phyloP scores from a whole-genome alignment of 2,329 filamentous ascomycete species.

The Claviceps arundinis region DNA sequence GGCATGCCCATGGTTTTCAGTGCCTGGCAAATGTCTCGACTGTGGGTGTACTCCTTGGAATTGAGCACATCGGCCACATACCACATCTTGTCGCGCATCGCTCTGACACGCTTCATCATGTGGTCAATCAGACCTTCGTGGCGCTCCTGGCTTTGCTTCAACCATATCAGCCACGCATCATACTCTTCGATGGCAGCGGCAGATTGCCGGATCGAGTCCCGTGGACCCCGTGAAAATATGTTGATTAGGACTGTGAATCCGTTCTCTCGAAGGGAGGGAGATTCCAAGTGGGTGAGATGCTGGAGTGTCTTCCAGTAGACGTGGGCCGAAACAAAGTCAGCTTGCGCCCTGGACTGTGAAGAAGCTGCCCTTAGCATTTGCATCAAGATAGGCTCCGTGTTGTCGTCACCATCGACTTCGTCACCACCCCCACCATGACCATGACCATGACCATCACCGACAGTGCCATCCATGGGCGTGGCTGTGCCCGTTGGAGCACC shows the following conservation, averaged over 20 bases:
- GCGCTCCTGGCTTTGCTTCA: slow-evolving; percentile 69
- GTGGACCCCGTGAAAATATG: slow-evolving; percentile 59
- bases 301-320: slow-evolving; percentile 75
- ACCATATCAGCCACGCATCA: slow-evolving; percentile 69
- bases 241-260: slow-evolving; percentile 60
- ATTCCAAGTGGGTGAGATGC: slow-evolving; percentile 52
- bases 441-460: not conserved
- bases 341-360: slow-evolving; percentile 61
- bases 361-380: slow-evolving; percentile 67
- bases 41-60: slow-evolving; percentile 77
- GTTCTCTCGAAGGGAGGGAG: slow-evolving; percentile 48
- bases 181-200: slow-evolving; percentile 65
- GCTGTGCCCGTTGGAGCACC: slow-evolving; percentile 3
- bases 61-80: slow-evolving; percentile 89
- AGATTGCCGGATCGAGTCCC: slow-evolving; percentile 55
- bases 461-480: not conserved
- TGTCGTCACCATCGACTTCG: slow-evolving; percentile 13
- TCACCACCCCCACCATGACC: not conserved
- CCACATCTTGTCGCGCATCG: slow-evolving; percentile 94
- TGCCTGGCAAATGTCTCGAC: slow-evolving; percentile 71
- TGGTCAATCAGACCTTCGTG: slow-evolving; percentile 61
- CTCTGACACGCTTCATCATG: slow-evolving; percentile 60
- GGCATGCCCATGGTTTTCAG: slow-evolving; percentile 78
- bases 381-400: slow-evolving; percentile 44
- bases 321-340: slow-evolving; percentile 73